Base-by-base conservation (phyloP, 495 filamentous ascomycete genomes). In the Acidomyces sp. region DNA sequence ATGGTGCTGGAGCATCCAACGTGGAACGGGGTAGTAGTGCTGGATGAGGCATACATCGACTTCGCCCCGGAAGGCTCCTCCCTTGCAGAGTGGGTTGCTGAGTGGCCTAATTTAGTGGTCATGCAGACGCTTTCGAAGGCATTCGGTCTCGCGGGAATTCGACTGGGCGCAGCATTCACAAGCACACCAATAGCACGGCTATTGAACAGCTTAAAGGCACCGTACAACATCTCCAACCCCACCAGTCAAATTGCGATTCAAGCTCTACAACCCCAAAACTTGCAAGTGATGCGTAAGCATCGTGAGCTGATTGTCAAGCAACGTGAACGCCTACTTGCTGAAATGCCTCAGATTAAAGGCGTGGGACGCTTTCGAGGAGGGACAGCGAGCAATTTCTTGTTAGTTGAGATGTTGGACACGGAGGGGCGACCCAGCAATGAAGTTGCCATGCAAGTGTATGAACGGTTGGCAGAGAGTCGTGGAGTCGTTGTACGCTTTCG, bases 41-140 rank as follows among this genome's bases (percentile, higher is more conserved):
- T 97, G 28, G 92, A 97, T 59, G 90, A 97, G 64, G 90, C 90
- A 22, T 97, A 97, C 61, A 76, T 97, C 46, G 90, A 97, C 59
- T 97, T 96, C 50, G 77, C 92, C 13, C 73, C 79, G 0, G 73
- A 81, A 28, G 78, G 75, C 16, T 72, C 80, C 23, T 83, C 76
- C 55, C 69, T 95, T 13, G 90, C 90, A n/a, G 82, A 93, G 57
- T 93, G 82, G 83, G 88, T 90, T 6, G 68, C 66, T 12, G 85
- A 92, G 53, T 92, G 78, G 75, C 86, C 88, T n/a, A 97, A 96
- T 56, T 68, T 97, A 9, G 86, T 94, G 16, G 85, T 97, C 25
- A 90, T 95, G 86, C 90, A 97, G 65, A 96, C 90, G 1, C 65
- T 95, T 10, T 87, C 81, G 53, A 97, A 97, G 60, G 90, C 84